Evolutionary conservation across 2,329 filamentous ascomycete genomes (phyloP).

Genomic region (Colletotrichum sansevieriae): DNA sequence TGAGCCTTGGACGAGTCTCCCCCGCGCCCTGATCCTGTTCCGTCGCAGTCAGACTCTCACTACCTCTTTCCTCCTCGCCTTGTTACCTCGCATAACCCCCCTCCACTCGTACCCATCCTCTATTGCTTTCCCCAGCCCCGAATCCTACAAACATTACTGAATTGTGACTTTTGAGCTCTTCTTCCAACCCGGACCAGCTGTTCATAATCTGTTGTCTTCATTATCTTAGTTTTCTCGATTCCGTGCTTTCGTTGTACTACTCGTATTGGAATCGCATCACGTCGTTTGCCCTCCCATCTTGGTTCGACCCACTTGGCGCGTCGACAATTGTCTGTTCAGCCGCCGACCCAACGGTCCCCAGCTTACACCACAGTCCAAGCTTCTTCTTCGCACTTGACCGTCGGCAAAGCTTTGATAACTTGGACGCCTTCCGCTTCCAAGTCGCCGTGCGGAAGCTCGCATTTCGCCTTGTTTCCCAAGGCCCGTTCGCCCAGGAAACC

Average conservation of each 20-base stretch:
- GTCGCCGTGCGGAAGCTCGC: neutral
- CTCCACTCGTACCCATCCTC: conserved; percentile 35
- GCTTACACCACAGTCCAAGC: neutral
- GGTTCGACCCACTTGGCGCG: conserved; percentile 33
- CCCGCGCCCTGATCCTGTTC: conserved; percentile 4
- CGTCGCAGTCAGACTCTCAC: conserved; percentile 15
- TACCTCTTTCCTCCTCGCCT: conserved; percentile 41
- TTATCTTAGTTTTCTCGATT: neutral
- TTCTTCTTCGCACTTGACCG: conserved; percentile 5
- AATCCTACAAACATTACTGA: conserved; percentile 26
- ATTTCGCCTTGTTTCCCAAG: conserved; percentile 4
- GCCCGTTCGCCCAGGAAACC: neutral
- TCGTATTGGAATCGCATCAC: conserved; percentile 10
- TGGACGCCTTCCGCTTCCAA: conserved; percentile 4
- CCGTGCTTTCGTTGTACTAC: conserved; percentile 1
- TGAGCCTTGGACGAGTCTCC: conserved; percentile 19
- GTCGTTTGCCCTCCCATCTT: conserved; percentile 23
- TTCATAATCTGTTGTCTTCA: neutral
- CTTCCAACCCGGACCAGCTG: conserved; percentile 1
- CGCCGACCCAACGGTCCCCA: conserved; percentile 1
- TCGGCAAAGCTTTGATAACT: conserved; percentile 20
- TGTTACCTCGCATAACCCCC: conserved; percentile 24
- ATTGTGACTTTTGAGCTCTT: conserved; percentile 28
- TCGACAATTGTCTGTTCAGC: conserved; percentile 12
- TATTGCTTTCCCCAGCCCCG: conserved; percentile 17